phyloP scores from a whole-genome alignment of 2,329 filamentous ascomycete species.

The Pseudogymnoascus sp. region DNA sequence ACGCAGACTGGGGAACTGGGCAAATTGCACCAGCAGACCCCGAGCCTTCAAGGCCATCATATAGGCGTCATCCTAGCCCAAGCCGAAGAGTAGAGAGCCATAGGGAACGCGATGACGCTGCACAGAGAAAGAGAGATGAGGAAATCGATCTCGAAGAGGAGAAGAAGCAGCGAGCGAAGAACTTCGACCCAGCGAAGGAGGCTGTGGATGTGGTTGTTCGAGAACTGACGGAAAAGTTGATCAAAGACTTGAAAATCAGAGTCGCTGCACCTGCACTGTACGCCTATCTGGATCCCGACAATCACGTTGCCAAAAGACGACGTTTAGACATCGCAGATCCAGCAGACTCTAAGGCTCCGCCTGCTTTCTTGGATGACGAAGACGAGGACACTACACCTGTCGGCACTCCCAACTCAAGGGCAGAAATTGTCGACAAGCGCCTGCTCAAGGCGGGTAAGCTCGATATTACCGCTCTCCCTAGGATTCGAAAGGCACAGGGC shows the following conservation, averaged over 20 bases:
- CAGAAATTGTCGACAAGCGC: conserved; percentile 52
- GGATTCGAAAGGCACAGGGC: conserved; percentile 62
- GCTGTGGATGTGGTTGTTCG: conserved; percentile 69
- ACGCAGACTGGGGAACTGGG: not conserved
- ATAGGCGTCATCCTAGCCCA: not conserved
- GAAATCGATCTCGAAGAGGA: conserved; percentile 82
- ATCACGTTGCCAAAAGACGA: conserved; percentile 69
- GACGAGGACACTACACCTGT: conserved; percentile 50
- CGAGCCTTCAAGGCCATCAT: not conserved
- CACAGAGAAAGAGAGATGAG: conserved; percentile 60
- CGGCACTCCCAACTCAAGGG: conserved; percentile 57
- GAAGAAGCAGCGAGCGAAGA: conserved; percentile 75
- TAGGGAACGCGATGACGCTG: conserved; percentile 54
- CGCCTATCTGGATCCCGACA: conserved; percentile 71
- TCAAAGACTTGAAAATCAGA: conserved; percentile 80
- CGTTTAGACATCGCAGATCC: conserved; percentile 69
- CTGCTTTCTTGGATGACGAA: conserved; percentile 49
- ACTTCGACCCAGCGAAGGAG: conserved; percentile 82
- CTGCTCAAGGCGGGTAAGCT: conserved; percentile 39
- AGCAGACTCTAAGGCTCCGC: conserved; percentile 47
- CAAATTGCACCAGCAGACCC: not conserved
- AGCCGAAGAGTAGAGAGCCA: conserved; percentile 28
- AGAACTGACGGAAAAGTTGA: conserved; percentile 77
- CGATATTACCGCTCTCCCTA: conserved; percentile 57
- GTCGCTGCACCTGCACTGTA: conserved; percentile 74